These are phyloP conservation scores for Calamus simplicifolius DNA, from an alignment of 176 grass and related monocot species.

Conservation along the genomic window DNA sequence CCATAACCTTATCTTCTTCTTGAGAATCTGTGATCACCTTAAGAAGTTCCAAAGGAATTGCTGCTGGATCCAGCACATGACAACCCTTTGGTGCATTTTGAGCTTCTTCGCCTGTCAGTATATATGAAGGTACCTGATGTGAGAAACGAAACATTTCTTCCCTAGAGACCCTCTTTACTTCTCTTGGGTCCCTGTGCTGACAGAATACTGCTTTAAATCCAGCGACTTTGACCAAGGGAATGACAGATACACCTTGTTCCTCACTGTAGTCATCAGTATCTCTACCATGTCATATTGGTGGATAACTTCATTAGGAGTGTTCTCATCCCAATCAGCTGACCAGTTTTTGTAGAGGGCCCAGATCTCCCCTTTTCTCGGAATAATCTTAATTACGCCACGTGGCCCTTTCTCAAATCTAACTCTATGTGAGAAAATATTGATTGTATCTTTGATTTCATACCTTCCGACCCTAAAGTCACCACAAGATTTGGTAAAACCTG, in stretches of 20 bases:
- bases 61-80: constrained; percentile 73
- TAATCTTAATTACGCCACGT: constrained; percentile 43
- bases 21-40: constrained; percentile 12
- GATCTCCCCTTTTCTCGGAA: constrained; percentile 73
- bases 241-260: constrained; percentile 47
- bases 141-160: constrained; percentile 80
- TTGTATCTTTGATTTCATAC: constrained; percentile 20
- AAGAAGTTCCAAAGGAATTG: constrained; percentile 62
- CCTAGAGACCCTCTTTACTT: constrained; percentile 35
- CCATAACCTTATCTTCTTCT: neutral
- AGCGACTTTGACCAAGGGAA: constrained; percentile 52
- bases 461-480: constrained; percentile 60
- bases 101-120: constrained; percentile 59
- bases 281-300: constrained; percentile 81
- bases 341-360: constrained; percentile 90
- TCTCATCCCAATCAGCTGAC: constrained; percentile 62
- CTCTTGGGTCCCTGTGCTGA: constrained; percentile 22
- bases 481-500: constrained; percentile 67
- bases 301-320: constrained; percentile 58
- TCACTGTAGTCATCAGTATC: constrained; percentile 62
- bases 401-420: constrained; percentile 44
- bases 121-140: constrained; percentile 71
- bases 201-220: constrained; percentile 71
- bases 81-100: constrained; percentile 63
- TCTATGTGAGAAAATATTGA: constrained; percentile 76